Evolutionary conservation across 2,329 filamentous ascomycete species (phyloP).

Genomic region (Botryotinia narcissicola): DNA sequence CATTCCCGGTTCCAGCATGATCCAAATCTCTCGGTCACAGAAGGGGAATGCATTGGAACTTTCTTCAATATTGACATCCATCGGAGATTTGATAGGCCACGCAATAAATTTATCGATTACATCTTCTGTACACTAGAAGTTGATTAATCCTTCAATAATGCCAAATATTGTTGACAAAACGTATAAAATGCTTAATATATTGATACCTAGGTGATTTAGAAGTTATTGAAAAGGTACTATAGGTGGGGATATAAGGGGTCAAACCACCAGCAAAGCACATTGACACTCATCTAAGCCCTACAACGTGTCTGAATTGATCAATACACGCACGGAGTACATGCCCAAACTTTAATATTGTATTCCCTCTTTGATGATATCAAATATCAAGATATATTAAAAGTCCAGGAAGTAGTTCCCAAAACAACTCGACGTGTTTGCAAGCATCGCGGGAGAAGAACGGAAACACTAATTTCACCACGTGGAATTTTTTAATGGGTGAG

Average conservation of each 20-base stretch:
- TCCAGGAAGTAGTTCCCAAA: background rate
- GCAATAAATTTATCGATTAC: background rate
- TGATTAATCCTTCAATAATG: background rate
- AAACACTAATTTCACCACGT: conserved; percentile 18
- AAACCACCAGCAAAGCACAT: conserved; percentile 11
- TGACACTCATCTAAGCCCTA: conserved; percentile 19
- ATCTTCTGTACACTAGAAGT: background rate
- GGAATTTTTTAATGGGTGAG: conserved; percentile 4
- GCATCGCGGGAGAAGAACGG: background rate
- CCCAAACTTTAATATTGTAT: background rate
- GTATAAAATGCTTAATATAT: conserved; percentile 3
- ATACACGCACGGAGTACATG: conserved; percentile 8
- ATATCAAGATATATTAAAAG: conserved; percentile 12
- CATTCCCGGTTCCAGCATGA: background rate
- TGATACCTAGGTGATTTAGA: background rate
- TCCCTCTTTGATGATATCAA: conserved; percentile 6
- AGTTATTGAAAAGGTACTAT: conserved; percentile 5
- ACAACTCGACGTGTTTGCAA: background rate
- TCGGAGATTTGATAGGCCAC: conserved; percentile 10
- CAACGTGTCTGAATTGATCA: conserved; percentile 9
- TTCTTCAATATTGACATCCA: background rate
- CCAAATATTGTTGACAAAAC: background rate
- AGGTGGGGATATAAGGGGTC: conserved; percentile 8
- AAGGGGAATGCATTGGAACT: background rate
- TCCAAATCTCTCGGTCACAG: background rate